Percentiles rank a stretch among this genome's conserved stretches.
phyloP scores from a whole-genome alignment of 306 rosid species.

The Echinosophora koreensis region DNA sequence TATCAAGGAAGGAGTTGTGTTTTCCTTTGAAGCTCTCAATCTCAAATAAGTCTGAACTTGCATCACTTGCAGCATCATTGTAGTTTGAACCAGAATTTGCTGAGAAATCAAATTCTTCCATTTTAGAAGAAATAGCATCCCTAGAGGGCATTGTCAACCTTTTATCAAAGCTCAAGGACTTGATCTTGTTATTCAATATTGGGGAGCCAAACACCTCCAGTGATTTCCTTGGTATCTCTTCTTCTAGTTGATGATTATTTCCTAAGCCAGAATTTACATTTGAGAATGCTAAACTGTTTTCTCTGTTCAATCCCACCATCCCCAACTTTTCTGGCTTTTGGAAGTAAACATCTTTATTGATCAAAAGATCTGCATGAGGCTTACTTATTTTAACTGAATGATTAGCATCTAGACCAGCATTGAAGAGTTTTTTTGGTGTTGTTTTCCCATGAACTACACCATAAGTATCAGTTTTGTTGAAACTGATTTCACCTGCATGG shows the following conservation, averaged over 20 bases:
- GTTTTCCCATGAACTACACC: constrained; percentile 45
- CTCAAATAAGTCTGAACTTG: constrained; percentile 95
- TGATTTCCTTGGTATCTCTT: constrained; percentile 60
- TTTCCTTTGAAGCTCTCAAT: constrained; percentile 73
- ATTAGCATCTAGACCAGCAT: constrained; percentile 38
- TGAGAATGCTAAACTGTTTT: constrained; percentile 45
- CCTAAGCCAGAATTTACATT: constrained; percentile 38
- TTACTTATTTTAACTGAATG: constrained; percentile 50
- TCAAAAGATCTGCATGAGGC: constrained; percentile 40
- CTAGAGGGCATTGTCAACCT: constrained; percentile 51
- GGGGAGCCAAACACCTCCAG: constrained; percentile 83
- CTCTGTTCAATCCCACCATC: no score
- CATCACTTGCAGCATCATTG: constrained; percentile 79
- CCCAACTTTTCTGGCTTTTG: constrained; percentile 46
- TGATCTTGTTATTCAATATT: constrained; percentile 50
- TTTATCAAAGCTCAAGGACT: constrained; percentile 64
- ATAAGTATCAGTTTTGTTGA: constrained; percentile 43
- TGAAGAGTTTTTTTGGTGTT: constrained; percentile 39
- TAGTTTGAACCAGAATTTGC: constrained; percentile 34
- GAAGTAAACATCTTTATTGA: constrained; percentile 48
- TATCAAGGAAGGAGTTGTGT: constrained; percentile 55
- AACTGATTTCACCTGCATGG: constrained; percentile 64
- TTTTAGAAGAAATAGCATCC: constrained; percentile 41
- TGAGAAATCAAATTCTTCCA: constrained; percentile 52
- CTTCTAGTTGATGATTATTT: constrained; percentile 47